These are phyloP conservation scores for Puccinia horiana DNA, from an alignment of 1,284 basidiomycete genomes.

Conservation along the genomic window DNA sequence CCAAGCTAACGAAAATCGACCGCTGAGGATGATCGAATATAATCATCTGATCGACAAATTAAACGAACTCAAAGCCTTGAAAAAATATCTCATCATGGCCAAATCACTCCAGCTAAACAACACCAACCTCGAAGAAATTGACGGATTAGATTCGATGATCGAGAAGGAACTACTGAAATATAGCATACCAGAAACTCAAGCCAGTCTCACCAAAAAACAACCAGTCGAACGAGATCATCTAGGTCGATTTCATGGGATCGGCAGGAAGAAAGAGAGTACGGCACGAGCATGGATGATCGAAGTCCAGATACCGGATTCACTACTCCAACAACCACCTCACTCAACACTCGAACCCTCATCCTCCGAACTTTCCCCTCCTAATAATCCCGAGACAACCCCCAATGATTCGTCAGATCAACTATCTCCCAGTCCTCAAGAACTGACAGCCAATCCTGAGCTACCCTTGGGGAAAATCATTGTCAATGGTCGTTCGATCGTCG, in stretches of 20 bases:
- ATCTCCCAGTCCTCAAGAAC: neutral
- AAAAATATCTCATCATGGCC: slow-evolving; percentile 24
- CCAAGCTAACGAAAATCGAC: slow-evolving; percentile 21
- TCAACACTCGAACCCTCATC: neutral
- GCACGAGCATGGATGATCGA: slow-evolving; percentile 90
- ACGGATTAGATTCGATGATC: slow-evolving; percentile 17
- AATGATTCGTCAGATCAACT: neutral
- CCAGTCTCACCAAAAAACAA: neutral
- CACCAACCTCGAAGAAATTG: neutral
- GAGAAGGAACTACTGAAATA: slow-evolving; percentile 5
- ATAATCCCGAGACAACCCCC: no score
- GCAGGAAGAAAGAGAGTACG: slow-evolving; percentile 79
- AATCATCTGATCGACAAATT: slow-evolving; percentile 12
- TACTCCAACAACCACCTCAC: neutral
- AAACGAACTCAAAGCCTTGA: slow-evolving; percentile 21
- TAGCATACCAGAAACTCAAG: neutral
- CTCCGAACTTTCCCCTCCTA: neutral
- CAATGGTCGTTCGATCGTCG: slow-evolving; percentile 27
- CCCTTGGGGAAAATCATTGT: slow-evolving; percentile 23
- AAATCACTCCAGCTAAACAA: slow-evolving; percentile 7
- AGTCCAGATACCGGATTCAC: slow-evolving; percentile 10
- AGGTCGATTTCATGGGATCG: slow-evolving; percentile 78
- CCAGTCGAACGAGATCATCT: slow-evolving; percentile 64
- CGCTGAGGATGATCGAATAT: slow-evolving; percentile 40
- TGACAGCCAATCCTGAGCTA: neutral